A percentile compares a stretch with the other conserved stretches of the same genome.
These are phyloP conservation scores for Aspergillus sp. DNA, from an alignment of 2,329 filamentous ascomycete species.

Conservation along the genomic window DNA sequence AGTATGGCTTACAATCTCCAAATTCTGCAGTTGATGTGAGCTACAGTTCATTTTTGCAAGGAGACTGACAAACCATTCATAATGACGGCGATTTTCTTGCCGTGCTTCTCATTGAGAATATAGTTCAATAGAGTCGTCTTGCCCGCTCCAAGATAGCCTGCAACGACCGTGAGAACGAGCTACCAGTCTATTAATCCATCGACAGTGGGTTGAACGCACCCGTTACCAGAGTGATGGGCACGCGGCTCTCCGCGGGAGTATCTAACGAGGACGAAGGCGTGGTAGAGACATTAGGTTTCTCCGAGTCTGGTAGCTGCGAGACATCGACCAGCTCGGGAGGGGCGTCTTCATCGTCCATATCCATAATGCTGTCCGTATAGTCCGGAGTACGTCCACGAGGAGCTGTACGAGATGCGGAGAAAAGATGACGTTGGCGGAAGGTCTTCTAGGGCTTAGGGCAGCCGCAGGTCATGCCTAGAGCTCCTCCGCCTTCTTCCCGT, in stretches of 20 bases:
- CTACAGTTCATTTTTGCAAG: neutral
- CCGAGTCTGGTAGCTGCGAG: conserved; percentile 26
- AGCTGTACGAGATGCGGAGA: neutral
- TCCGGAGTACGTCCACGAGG: neutral
- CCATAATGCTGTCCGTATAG: neutral
- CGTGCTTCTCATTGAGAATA: conserved; percentile 90
- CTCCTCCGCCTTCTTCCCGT: conserved; percentile 14
- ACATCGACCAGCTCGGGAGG: conserved; percentile 46
- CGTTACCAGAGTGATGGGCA: conserved; percentile 52
- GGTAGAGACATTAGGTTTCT: conserved; percentile 20
- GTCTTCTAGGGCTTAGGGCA: conserved; percentile 15
- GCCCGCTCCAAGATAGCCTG: conserved; percentile 90
- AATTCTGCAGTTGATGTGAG: conserved; percentile 59
- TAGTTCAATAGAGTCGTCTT: conserved; percentile 97
- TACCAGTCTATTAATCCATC: neutral
- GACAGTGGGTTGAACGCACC: conserved; percentile 31
- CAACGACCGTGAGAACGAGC: neutral
- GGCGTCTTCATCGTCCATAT: conserved; percentile 43
- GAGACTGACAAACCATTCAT: conserved; percentile 67
- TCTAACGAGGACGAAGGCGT: conserved; percentile 25
- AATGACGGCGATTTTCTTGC: conserved; percentile 97
- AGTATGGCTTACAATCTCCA: conserved; percentile 64
- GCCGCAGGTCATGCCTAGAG: conserved; percentile 11
- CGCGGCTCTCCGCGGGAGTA: conserved; percentile 34
- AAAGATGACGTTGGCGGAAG: conserved; percentile 20